Percentiles rank a stretch among this genome's conserved stretches.
These are phyloP conservation scores for Aspergillus coremiiformis DNA, from an alignment of 495 filamentous ascomycete species.

Conservation along the genomic window DNA sequence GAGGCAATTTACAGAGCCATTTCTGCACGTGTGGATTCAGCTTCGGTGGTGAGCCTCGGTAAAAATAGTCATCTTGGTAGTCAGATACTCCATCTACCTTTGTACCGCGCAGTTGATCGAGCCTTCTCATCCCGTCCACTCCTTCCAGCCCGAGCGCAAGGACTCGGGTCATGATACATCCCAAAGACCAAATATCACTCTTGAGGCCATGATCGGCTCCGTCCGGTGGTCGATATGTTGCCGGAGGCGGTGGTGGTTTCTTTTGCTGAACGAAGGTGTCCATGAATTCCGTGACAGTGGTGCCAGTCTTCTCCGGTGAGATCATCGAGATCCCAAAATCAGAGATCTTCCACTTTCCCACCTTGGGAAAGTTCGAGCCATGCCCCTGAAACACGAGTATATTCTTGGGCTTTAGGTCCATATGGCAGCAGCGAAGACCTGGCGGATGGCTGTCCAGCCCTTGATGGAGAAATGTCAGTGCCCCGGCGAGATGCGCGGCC, in stretches of 20 bases:
- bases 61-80: constrained; percentile 9
- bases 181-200: constrained; percentile 20
- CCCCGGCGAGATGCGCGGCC: constrained; percentile 10
- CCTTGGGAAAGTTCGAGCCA: background rate
- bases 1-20: constrained; percentile 1
- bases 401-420: constrained; percentile 21
- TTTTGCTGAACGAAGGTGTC: background rate
- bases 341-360: constrained; percentile 22
- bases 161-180: constrained; percentile 12
- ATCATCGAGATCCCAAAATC: constrained; percentile 21
- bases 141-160: constrained; percentile 9
- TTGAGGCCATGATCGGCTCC: constrained; percentile 3
- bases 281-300: background rate
- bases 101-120: constrained; percentile 1
- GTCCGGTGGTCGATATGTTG: constrained; percentile 15
- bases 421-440: constrained; percentile 8
- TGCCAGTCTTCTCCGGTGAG: background rate
- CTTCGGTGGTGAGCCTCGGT: constrained; percentile 1
- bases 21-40: constrained; percentile 12
- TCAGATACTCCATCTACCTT: background rate
- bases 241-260: background rate
- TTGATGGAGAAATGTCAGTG: constrained; percentile 12
- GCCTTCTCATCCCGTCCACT: background rate
- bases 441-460: background rate
- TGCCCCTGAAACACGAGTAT: constrained; percentile 13